Base-by-base conservation (phyloP, 2,329 filamentous ascomycete genomes). In the Phialemonium atrogriseum region DNA sequence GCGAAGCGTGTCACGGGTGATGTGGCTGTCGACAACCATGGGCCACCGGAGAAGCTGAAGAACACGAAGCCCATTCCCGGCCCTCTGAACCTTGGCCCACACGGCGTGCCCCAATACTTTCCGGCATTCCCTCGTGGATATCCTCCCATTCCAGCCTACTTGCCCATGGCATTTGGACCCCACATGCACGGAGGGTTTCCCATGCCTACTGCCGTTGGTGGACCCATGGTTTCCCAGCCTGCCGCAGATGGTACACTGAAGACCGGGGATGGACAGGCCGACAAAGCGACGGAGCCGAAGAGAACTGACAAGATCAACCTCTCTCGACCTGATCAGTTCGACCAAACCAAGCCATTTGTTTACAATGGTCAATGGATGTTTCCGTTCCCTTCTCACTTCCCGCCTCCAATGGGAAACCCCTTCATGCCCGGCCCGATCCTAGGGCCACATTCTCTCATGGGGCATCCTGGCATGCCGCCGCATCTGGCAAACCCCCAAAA, bases 1-100 rank as follows among this genome's bases (percentile, higher is more conserved):
- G 47, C 60, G 5, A 76, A 74, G 49, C 63, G 60, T 51, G 43
- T 54, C 33, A n/a, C n/a, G n/a, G n/a, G n/a, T n/a, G n/a, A n/a
- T n/a, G n/a, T n/a, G n/a, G n/a, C n/a, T n/a, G n/a, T 35, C 18
- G 51, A 55, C 10, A 35, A 13, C n/a, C 39, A 49, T 19, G 40
- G 44, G 5, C 18, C 32, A 7, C 12, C 36, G 10, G 43, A 47
- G 9, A 44, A 37, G 20, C n/a, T n/a, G n/a, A n/a, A n/a, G n/a
- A n/a, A n/a, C n/a, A n/a, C n/a, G 17, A 35, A 14, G 18, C 24
- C 11, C 40, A 39, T 10, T 27, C 31, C 15, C 45, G 37, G 29
- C 37, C 25, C 11, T 22, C 16, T 41, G 30, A 9, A 10, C 13
- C 6, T 40, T 9, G 27, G 32, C 24, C 10, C 42, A 34, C 12